phyloP scores from a whole-genome alignment of 192 early-diverging fungal genomes.

The Gamsiella multidivaricata region DNA sequence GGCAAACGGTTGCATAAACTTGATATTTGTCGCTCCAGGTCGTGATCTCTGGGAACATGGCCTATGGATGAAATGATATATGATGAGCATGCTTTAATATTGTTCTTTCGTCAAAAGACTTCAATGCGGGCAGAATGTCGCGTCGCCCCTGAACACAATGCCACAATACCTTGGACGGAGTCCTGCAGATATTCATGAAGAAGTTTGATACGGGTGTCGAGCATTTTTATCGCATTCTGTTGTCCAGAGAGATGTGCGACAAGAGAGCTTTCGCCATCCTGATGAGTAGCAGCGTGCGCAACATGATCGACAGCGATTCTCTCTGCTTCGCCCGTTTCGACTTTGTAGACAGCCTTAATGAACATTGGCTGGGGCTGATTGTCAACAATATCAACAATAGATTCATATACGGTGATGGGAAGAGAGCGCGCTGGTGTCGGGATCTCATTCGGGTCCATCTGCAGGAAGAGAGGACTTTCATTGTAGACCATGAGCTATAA shows the following conservation, averaged over 20 bases:
- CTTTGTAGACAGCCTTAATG: constrained; percentile 72
- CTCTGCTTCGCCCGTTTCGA: constrained; percentile 89
- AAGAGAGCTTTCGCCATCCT: constrained; percentile 68
- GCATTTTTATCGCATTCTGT: constrained; percentile 85
- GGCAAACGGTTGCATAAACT: constrained; percentile 80
- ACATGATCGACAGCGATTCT: constrained; percentile 90
- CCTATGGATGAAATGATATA: constrained; percentile 18
- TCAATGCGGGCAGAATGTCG: no score
- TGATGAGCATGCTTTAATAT: neutral
- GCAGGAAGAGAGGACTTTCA: constrained; percentile 81
- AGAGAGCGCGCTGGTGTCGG: constrained; percentile 68
- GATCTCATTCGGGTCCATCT: constrained; percentile 70
- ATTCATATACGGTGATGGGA: constrained; percentile 84
- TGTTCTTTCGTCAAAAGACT: neutral
- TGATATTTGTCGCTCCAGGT: constrained; percentile 80
- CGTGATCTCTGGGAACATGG: constrained; percentile 69
- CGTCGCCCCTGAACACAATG: no score
- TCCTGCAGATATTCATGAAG: constrained; percentile 79
- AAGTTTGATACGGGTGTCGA: constrained; percentile 75
- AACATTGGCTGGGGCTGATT: constrained; percentile 71
- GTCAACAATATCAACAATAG: constrained; percentile 73
- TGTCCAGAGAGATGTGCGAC: constrained; percentile 77
- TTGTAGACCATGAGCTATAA: constrained; percentile 75
- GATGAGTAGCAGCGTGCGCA: constrained; percentile 70
- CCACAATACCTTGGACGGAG: constrained; percentile 67